Conservation (phyloP, 2,329 filamentous ascomycete species). For the Trematosphaeria pertusa region DNA sequence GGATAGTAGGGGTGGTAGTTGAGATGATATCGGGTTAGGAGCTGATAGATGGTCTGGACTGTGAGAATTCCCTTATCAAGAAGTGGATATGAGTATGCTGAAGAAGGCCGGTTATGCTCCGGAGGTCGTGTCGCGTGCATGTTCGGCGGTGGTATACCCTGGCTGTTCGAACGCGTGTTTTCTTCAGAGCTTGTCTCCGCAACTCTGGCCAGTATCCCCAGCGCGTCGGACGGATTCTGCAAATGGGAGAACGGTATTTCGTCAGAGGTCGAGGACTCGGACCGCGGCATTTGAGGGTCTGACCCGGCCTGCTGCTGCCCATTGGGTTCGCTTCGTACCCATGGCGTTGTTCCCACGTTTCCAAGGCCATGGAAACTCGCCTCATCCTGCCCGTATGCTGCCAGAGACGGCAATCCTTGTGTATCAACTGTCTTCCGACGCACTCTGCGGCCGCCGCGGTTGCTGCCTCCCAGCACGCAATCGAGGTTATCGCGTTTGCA, state of each 20-base stretch:
- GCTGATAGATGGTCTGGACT: slow-evolving; percentile 57
- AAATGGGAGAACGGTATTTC: slow-evolving; percentile 51
- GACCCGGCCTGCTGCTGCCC: slow-evolving; percentile 24
- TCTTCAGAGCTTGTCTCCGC: slow-evolving; percentile 46
- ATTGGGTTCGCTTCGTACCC: slow-evolving; percentile 30
- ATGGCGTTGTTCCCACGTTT: slow-evolving; percentile 44
- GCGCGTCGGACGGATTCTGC: slow-evolving; percentile 58
- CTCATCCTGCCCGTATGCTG: slow-evolving; percentile 40
- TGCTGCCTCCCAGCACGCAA: slow-evolving; percentile 65
- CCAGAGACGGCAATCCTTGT: slow-evolving; percentile 30
- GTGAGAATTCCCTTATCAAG: slow-evolving; percentile 52
- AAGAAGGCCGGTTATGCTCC: slow-evolving; percentile 39
- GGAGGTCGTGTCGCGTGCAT: slow-evolving; percentile 19
- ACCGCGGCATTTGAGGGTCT: slow-evolving; percentile 34
- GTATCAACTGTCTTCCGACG: slow-evolving; percentile 56
- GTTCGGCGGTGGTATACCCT: slow-evolving; percentile 10
- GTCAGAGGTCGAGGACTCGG: slow-evolving; percentile 41
- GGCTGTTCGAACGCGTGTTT: slow-evolving; percentile 28
- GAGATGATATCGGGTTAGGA: slow-evolving; percentile 66
- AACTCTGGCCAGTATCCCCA: slow-evolving; percentile 57
- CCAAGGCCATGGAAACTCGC: slow-evolving; percentile 45
- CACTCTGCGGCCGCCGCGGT: slow-evolving; percentile 65
- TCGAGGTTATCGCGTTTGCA: slow-evolving; percentile 65
- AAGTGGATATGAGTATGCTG: slow-evolving; percentile 51
- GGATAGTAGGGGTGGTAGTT: slow-evolving; percentile 76